phyloP scores from a whole-genome alignment of 306 rosid species.

The Sechiopsis laciniata region DNA sequence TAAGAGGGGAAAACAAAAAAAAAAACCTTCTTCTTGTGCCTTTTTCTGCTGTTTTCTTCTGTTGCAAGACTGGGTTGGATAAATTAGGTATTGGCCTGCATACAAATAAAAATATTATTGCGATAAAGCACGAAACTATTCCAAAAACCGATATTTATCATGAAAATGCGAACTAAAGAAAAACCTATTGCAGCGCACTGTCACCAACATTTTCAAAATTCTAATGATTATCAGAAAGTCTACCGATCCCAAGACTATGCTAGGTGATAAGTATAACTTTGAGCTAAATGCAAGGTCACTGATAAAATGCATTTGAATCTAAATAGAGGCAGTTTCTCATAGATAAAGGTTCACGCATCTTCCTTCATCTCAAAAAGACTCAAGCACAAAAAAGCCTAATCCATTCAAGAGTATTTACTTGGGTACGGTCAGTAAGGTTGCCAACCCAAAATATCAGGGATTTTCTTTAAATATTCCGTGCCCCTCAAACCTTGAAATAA shows the following conservation, averaged over 20 bases:
- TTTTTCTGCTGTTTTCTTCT: slow-evolving; percentile 62
- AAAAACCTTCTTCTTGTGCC: slow-evolving; percentile 71
- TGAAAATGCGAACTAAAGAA: neutral
- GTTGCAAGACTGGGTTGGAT: slow-evolving; percentile 33
- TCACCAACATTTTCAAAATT: neutral
- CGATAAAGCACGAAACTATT: too few species aligned
- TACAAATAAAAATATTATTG: slow-evolving; percentile 18
- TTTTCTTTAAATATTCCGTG: slow-evolving; percentile 9
- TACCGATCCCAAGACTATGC: neutral
- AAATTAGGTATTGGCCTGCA: slow-evolving; percentile 47
- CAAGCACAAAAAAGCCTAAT: neutral
- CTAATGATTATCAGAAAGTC: neutral
- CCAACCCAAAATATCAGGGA: slow-evolving; percentile 1
- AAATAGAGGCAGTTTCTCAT: neutral
- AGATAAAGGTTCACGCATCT: slow-evolving; percentile 5
- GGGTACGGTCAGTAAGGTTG: slow-evolving; percentile 2
- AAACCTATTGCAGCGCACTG: neutral
- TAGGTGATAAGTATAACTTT: neutral
- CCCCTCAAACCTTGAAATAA: slow-evolving; percentile 9
- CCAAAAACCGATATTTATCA: slow-evolving; percentile 14
- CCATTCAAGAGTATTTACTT: slow-evolving; percentile 7
- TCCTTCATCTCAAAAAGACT: neutral
- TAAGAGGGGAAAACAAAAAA: neutral
- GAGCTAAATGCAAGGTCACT: neutral
- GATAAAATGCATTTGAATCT: neutral